Evolutionary conservation across 73 alveolate species (phyloP), one percentile per base, ranked within the genome.

Genomic region (Breviolum minutum): DNA sequence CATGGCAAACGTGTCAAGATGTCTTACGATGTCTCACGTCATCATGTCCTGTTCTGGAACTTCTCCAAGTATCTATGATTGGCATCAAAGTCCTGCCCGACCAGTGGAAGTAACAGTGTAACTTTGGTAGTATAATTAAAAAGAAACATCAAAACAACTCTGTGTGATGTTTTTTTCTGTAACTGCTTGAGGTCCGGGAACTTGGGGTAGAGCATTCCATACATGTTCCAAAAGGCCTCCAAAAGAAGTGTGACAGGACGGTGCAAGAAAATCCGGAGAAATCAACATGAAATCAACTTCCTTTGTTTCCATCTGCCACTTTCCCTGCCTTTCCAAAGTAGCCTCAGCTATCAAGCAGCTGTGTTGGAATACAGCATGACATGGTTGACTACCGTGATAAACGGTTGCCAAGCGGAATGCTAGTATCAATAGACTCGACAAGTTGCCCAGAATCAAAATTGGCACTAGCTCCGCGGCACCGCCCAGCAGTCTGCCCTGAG

Each of bases 381-480:
- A n/a, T n/a, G n/a, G n/a, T n/a, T n/a, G n/a, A n/a, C n/a, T n/a
- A n/a, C n/a, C n/a, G n/a, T n/a, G n/a, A n/a, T n/a, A n/a, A n/a
- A n/a, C 54, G 54, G 54, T 40, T 40, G 54, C 5, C 5, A 40
- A 40, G 54, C 54, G 54, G 54, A 40, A 40, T 40, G 54, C 83
- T 22, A 73, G n/a, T 19, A 73, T 1, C n/a, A 14, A 73, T 40
- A 40, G 54, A 40, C 54, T 40, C 54, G 54, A 40, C 88, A 61
- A 90, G 97, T 7, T 4, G 69, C 98, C 98, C 90, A 73, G 61
- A 69, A 73, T 74, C 61, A 92, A 22, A 27, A 92, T 14, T 16
- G 90, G 98, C 69, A 92, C 98, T n/a, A 92, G 66, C 98, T 90
- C 97, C 5, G 97, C 98, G 48, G 90, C 98, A 17, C 89, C 90